Base-by-base conservation (phyloP, 2,329 filamentous ascomycete genomes). In the Xylogone sp. region DNA sequence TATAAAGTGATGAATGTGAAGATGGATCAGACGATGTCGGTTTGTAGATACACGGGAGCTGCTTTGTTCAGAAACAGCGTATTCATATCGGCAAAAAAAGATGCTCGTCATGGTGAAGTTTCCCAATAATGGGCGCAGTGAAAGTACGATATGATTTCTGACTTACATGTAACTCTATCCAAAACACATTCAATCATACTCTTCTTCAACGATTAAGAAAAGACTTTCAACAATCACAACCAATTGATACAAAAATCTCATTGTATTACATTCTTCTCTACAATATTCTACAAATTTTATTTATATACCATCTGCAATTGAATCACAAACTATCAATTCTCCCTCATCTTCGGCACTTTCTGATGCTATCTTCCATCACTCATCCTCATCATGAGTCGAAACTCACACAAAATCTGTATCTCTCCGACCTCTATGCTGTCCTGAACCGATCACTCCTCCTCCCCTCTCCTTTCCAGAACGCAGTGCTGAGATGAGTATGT, bases 31-130 rank as follows among this genome's bases (percentile, higher is more conserved):
- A 54, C 54, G 52, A 56, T 56, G 52, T 56, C 54, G 52, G 46
- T 52, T 45, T 4, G 49, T 39, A 49, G 48, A 48, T 48, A 42
- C 45, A 39, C 42, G n/a, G 18, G n/a, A 16, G 24, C 18, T 42
- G 39, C n/a, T 29, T 18, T 39, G 27, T 45, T 22, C 31, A 43
- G 45, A 39, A n/a, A 43, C 19, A 13, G 16, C 16, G 31, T n/a
- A 24, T 46, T 59, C 54, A 58, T 31, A 51, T 62, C 59, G 59
- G 60, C 57, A 63, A 63, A 63, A n/a, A n/a, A 58, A 43, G n/a
- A 24, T 22, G 53, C 48, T 58, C 56, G 42, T 56, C 54, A 56
- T 53, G 27, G 13, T 42, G 20, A 18, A 16, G 12, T 6, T 39
- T 39, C n/a, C 8, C 34, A 39, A 5, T 16, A 16, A 16, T 4